Percentiles rank a stretch among this genome's conserved stretches.
Evolutionary conservation across 1,139 yeast species (phyloP).

Genomic region (Kodamaea plutei): DNA sequence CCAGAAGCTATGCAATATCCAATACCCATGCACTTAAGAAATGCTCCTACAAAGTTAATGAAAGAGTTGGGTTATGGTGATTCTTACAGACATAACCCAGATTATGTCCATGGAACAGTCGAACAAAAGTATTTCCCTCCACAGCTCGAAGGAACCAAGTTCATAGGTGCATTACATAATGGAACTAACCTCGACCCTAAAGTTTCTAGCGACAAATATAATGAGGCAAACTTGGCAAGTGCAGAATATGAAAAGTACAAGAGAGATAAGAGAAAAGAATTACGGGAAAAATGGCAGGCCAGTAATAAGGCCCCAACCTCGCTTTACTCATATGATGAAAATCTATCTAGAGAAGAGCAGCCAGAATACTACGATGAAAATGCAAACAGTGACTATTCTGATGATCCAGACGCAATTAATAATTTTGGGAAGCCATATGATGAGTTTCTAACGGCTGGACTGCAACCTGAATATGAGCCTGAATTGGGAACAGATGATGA

Average conservation of each 20-base stretch:
- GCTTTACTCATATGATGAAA: conserved; percentile 32
- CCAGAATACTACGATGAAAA: conserved; percentile 38
- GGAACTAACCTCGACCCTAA: conserved; percentile 27
- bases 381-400: conserved; percentile 30
- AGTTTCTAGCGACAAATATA: conserved; percentile 21
- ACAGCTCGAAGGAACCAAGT: conserved; percentile 30
- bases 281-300: conserved; percentile 6
- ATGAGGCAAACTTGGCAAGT: conserved; percentile 20
- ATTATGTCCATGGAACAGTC: conserved; percentile 66
- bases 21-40: conserved; percentile 78
- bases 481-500: no score
- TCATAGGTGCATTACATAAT: conserved; percentile 39
- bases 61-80: conserved; percentile 80
- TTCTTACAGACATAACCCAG: conserved; percentile 85
- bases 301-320: conserved; percentile 5
- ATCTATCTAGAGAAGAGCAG: conserved; percentile 33
- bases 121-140: conserved; percentile 67
- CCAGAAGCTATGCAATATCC: conserved; percentile 63
- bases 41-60: conserved; percentile 93
- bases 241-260: conserved; percentile 29
- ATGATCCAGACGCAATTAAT: conserved; percentile 32
- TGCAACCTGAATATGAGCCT: conserved; percentile 7
- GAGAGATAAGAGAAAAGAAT: conserved; percentile 8
- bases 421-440: conserved; percentile 37
- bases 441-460: conserved; percentile 20